Conservation (phyloP, 139 green algal species). For the Chlamydomonas incerta region DNA sequence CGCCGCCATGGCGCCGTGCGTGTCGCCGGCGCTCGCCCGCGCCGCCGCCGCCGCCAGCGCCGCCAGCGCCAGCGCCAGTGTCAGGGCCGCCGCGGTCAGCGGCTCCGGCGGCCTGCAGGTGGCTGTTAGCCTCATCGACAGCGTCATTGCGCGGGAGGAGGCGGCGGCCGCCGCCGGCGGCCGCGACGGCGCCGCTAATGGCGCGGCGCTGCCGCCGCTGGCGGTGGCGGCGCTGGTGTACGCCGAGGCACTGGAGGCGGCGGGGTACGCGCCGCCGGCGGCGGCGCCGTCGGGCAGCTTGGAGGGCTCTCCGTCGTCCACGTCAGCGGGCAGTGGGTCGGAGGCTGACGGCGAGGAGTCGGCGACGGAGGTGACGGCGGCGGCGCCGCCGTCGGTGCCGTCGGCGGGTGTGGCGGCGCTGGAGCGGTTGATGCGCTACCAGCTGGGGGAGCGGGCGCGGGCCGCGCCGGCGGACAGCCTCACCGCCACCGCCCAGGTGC, state of each 20-base stretch:
- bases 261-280: constrained; percentile 7
- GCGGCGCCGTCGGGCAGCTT: not conserved
- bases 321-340: constrained; percentile 7
- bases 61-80: too few relatives aligned
- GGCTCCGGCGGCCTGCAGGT: not conserved
- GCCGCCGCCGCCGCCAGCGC: not conserved
- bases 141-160: constrained; percentile 2
- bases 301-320: not conserved
- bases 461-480: constrained; percentile 41
- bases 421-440: constrained; percentile 42
- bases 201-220: not conserved
- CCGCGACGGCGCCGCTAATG: not conserved
- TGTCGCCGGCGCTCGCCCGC: not conserved
- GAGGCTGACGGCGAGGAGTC: not conserved
- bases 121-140: not conserved
- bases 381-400: not conserved
- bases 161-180: constrained; percentile 13
- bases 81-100: not conserved
- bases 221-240: constrained; percentile 49
- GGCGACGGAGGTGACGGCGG: constrained; percentile 11
- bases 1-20: not conserved
- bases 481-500: not conserved
- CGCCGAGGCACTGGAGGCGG: constrained; percentile 33
- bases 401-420: not conserved
- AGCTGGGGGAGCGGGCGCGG: constrained; percentile 29